Conservation (phyloP, 2,329 filamentous ascomycete genomes). For the Calonectria pseudoturangicola region DNA sequence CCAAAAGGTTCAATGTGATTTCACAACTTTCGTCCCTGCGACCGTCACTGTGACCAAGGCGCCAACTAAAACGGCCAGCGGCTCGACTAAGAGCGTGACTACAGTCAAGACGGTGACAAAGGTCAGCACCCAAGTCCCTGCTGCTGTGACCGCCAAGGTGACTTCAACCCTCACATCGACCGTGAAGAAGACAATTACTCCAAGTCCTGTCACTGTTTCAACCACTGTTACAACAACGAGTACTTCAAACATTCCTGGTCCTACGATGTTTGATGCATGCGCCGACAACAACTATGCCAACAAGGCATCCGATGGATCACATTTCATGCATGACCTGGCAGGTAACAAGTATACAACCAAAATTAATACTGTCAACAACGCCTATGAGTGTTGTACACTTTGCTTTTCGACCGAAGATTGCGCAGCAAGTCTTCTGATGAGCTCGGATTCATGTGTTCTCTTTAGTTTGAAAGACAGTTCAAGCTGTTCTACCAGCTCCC, state of each 20-base stretch:
- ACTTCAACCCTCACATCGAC: background rate
- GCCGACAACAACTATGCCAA: slow-evolving; percentile 18
- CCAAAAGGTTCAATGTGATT: background rate
- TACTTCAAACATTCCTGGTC: background rate
- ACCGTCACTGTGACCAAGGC: slow-evolving; percentile 14
- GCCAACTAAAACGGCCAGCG: slow-evolving; percentile 7
- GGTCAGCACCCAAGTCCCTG: slow-evolving; percentile 2
- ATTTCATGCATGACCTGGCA: no score
- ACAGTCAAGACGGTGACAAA: background rate
- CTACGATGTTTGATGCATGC: background rate
- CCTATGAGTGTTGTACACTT: background rate
- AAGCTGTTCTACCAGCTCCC: background rate
- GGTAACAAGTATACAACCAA: no score
- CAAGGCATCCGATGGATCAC: background rate
- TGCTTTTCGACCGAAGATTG: background rate
- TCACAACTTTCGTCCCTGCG: background rate
- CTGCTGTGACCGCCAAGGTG: background rate
- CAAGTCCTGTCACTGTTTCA: background rate
- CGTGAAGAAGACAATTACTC: slow-evolving; percentile 4
- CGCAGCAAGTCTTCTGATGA: background rate
- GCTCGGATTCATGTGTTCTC: background rate
- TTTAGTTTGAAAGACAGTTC: background rate
- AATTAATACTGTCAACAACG: background rate
- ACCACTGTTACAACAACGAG: background rate
- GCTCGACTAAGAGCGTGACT: background rate